A percentile compares a stretch with the other conserved stretches of the same genome.
Evolutionary conservation across 1,284 basidiomycete genomes (phyloP).

Genomic region (Heterobasidion irregulare): DNA sequence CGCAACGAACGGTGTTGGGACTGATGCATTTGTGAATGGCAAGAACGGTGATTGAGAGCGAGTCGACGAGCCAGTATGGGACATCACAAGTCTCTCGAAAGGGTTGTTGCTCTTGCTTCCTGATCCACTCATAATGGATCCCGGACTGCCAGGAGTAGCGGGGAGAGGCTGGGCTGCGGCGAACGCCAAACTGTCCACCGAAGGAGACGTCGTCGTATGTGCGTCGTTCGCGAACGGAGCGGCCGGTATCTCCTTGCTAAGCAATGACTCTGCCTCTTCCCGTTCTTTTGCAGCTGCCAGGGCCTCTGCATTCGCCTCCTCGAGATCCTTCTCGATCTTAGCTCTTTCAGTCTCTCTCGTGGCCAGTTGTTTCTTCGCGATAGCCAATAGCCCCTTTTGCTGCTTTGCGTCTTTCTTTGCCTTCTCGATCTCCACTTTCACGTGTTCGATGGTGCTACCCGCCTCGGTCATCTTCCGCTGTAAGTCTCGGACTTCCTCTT

Average conservation of each 20-base stretch:
- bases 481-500: conserved; percentile 87
- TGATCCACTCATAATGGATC: conserved; percentile 24
- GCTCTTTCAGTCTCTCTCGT: conserved; percentile 77
- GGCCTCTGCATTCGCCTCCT: conserved; percentile 53
- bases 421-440: conserved; percentile 82
- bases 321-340: conserved; percentile 65
- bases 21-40: conserved; percentile 34
- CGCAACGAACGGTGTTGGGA: conserved; percentile 17
- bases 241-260: conserved; percentile 26
- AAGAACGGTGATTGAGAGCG: conserved; percentile 52
- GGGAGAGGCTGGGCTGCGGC: conserved; percentile 68
- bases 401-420: conserved; percentile 90
- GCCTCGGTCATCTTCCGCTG: conserved; percentile 81
- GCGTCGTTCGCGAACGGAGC: conserved; percentile 18
- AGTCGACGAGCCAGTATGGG: conserved; percentile 30
- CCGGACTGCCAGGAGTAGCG: conserved; percentile 46
- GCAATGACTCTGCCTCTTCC: conserved; percentile 44
- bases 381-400: conserved; percentile 91
- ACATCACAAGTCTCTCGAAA: conserved; percentile 70
- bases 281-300: conserved; percentile 45
- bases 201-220: conserved; percentile 23
- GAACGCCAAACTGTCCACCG: conserved; percentile 43
- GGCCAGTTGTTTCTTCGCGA: conserved; percentile 90
- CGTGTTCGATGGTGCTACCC: conserved; percentile 62
- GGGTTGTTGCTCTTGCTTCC: conserved; percentile 82